phyloP scores from a whole-genome alignment of 768 basidiomycete species.

The Gelatoporia subvermispora region DNA sequence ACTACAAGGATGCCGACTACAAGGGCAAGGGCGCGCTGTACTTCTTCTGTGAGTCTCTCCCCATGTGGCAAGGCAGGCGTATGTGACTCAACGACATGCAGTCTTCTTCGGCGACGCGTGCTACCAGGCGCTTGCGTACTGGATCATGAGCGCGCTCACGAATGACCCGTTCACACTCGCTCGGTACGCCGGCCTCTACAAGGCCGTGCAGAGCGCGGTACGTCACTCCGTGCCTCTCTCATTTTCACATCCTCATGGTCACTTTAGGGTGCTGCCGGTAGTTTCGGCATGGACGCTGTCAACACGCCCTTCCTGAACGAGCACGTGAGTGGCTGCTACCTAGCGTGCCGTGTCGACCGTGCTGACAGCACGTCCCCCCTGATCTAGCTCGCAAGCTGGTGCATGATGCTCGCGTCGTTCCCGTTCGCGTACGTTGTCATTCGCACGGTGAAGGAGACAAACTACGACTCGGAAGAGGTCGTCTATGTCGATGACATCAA shows the following conservation, averaged over 20 bases:
- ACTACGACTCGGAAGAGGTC: constrained; percentile 21
- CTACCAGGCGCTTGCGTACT: constrained; percentile 34
- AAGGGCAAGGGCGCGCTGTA: constrained; percentile 32
- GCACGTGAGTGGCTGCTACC: constrained; percentile 14
- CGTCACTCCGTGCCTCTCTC: background rate
- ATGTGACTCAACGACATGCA: constrained; percentile 4
- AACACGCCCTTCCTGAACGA: constrained; percentile 40
- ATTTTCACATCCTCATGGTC: background rate
- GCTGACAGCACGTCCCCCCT: background rate
- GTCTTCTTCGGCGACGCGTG: constrained; percentile 35
- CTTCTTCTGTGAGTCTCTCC: constrained; percentile 34
- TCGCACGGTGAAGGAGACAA: constrained; percentile 32
- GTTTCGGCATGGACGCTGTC: constrained; percentile 43
- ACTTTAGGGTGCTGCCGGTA: constrained; percentile 29
- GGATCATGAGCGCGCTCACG: constrained; percentile 38
- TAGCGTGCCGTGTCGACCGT: too few relatives aligned
- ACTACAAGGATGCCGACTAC: constrained; percentile 30
- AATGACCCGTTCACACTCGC: constrained; percentile 43
- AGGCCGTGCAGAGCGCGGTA: constrained; percentile 29
- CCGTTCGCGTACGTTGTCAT: constrained; percentile 31
- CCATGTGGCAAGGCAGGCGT: background rate
- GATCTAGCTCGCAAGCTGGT: constrained; percentile 28
- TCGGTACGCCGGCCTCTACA: constrained; percentile 41
- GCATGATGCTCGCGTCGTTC: constrained; percentile 30
- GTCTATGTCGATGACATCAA: constrained; percentile 23